phyloP scores from a whole-genome alignment of 768 basidiomycete genomes.

The Panus rudis region DNA sequence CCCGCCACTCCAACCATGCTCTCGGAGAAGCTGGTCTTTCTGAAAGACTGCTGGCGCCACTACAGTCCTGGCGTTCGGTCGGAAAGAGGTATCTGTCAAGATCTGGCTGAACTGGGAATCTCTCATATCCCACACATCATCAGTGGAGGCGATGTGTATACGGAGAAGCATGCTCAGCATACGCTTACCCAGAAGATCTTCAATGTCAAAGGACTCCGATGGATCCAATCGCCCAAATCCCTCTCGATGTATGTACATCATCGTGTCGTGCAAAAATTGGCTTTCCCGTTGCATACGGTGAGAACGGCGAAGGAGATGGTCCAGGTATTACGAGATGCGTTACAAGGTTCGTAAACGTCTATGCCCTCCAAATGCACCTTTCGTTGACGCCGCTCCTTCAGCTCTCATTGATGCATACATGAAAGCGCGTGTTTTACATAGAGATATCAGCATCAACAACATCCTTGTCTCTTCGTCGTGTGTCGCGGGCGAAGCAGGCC shows the following conservation, averaged over 20 bases:
- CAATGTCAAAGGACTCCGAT: no score
- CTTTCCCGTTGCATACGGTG: neutral
- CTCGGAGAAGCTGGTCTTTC: no score
- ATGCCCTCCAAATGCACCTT: no score
- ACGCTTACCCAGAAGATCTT: no score
- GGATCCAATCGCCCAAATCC: no score
- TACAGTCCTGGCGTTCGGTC: neutral
- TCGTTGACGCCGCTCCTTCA: no score
- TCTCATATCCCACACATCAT: neutral
- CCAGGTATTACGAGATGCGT: slow-evolving; percentile 1
- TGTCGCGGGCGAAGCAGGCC: neutral
- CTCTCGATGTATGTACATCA: neutral
- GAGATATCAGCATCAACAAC: no score
- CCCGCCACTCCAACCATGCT: no score
- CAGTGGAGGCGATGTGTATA: neutral
- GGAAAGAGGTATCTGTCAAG: neutral
- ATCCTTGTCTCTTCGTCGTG: no score
- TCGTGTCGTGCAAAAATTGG: slow-evolving; percentile 8
- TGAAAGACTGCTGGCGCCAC: slow-evolving; percentile 10
- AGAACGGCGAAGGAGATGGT: slow-evolving; percentile 1
- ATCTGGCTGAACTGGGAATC: neutral
- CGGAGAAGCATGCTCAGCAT: neutral
- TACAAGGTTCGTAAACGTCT: slow-evolving; percentile 3
- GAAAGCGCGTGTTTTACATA: no score
- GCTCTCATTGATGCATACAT: no score